Evolutionary conservation across 129 eudicot genomes (phyloP).

Genomic region (Gnaphalium uliginosum): DNA sequence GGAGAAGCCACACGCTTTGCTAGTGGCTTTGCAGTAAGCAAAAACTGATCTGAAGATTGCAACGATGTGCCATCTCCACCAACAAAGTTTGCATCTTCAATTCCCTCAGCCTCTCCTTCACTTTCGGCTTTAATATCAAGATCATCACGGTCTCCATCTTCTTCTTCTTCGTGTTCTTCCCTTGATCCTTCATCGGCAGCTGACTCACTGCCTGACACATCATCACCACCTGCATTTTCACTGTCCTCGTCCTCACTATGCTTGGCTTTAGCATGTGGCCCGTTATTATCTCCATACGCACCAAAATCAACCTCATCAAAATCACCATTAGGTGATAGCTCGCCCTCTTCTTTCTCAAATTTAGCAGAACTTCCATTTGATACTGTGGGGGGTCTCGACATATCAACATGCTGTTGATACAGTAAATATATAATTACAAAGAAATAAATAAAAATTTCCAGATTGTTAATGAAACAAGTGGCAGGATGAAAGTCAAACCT

Average conservation of each 20-base stretch:
- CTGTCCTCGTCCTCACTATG: slow-evolving; percentile 50
- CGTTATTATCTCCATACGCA: slow-evolving; percentile 25
- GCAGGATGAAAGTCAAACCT: slow-evolving; percentile 42
- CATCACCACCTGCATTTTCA: slow-evolving; percentile 74
- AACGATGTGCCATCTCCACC: slow-evolving; percentile 51
- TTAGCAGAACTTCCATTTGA: slow-evolving; percentile 54
- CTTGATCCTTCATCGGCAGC: slow-evolving; percentile 85
- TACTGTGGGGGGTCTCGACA: slow-evolving; percentile 41
- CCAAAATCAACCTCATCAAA: slow-evolving; percentile 58
- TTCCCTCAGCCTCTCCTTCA: slow-evolving; percentile 86
- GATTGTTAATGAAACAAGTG: slow-evolving; percentile 19
- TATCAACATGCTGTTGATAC: slow-evolving; percentile 49
- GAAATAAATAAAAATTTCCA: not conserved
- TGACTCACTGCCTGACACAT: slow-evolving; percentile 91
- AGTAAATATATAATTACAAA: slow-evolving; percentile 1
- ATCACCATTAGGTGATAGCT: slow-evolving; percentile 83
- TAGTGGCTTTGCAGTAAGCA: slow-evolving; percentile 67
- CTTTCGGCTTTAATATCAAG: slow-evolving; percentile 89
- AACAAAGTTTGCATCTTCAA: slow-evolving; percentile 54
- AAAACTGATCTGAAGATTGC: slow-evolving; percentile 54
- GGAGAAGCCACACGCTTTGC: slow-evolving; percentile 63
- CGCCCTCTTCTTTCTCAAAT: slow-evolving; percentile 97
- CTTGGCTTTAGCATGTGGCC: slow-evolving; percentile 51
- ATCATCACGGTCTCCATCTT: slow-evolving; percentile 67
- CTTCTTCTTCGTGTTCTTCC: slow-evolving; percentile 68